Evolutionary conservation across 169 alveolate species (phyloP), one percentile per base, ranked within the genome.

Genomic region (Pseudocohnilembus persalinus): DNA sequence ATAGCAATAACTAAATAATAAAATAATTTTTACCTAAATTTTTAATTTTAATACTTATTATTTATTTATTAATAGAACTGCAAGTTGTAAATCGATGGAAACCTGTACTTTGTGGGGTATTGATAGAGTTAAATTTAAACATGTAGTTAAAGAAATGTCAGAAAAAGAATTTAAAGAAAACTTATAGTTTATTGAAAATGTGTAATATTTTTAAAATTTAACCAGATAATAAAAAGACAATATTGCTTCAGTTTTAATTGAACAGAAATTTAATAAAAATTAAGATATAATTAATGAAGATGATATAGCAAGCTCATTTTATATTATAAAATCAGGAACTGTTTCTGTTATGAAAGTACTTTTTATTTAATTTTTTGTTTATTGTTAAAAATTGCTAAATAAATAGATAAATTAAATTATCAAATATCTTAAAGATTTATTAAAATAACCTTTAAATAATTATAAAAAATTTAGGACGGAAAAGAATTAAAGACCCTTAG

Each of bases 241-340:
- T 1, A 84, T 84, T 31, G 84, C 89, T 20, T 83, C 84, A 27
- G 85, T 78, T 20, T 77, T 84, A 68, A 78, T 84, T 15, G 68
- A 64, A 24, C 34, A 84, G 64, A 79, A 78, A 29, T 89, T 77
- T 81, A 75, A 76, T 65, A 77, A 73, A 31, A 75, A 82, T 74
- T 74, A 83, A 65, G 33, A 63, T 64, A 89, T 89, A 29, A 83
- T 76, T 1, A 89, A 85, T 73, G 75, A 89, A 33, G 90, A 88
- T 73, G 88, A 84, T 28, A 31, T 34, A 31, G 81, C 90, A 31
- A 84, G 86, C 49, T 89, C 90, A 63, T 80, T 84, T 32, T 89
- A 84, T 74, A 81, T 89, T 31, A 85, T 89, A 26, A 83, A 81
- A 72, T 88, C 84, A 81, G 93, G 93, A 30, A 68, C 32, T 74